Conservation (phyloP, 371 early-diverging fungal genomes). For the Mortierella sp. region DNA sequence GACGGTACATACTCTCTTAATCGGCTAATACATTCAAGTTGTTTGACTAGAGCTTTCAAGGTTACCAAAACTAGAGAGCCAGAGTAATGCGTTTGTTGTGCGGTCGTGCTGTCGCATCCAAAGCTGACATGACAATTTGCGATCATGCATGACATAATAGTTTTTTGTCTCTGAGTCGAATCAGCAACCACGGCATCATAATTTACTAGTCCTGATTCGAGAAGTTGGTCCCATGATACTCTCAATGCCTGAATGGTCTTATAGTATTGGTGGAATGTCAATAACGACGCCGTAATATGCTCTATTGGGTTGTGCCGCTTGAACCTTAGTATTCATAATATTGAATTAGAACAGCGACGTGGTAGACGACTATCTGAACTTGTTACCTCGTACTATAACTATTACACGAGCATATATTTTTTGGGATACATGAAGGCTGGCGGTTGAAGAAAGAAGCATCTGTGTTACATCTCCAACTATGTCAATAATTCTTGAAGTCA, state of each 20-base stretch:
- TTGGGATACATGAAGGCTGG: neutral
- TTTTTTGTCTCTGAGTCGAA: neutral
- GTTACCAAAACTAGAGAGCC: constrained; percentile 5
- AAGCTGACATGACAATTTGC: neutral
- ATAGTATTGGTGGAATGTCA: constrained; percentile 16
- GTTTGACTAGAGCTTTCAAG: constrained; percentile 1
- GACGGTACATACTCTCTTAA: neutral
- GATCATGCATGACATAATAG: neutral
- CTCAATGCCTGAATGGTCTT: neutral
- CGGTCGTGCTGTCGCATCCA: neutral
- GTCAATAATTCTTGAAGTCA: constrained; percentile 2
- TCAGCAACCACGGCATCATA: neutral
- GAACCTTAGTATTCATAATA: neutral
- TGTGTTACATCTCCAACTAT: neutral
- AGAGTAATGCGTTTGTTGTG: neutral
- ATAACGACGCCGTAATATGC: neutral
- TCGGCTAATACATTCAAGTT: constrained; percentile 2
- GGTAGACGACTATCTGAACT: neutral
- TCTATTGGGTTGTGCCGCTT: constrained; percentile 4
- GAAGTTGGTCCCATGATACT: constrained; percentile 10
- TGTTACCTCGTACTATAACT: constrained; percentile 6
- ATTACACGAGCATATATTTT: constrained; percentile 3
- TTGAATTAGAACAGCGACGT: no score
- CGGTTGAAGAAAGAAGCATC: neutral
- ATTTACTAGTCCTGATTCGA: neutral